These are phyloP conservation scores for Podaxis sp. DNA, from an alignment of 768 basidiomycete genomes.

Conservation along the genomic window DNA sequence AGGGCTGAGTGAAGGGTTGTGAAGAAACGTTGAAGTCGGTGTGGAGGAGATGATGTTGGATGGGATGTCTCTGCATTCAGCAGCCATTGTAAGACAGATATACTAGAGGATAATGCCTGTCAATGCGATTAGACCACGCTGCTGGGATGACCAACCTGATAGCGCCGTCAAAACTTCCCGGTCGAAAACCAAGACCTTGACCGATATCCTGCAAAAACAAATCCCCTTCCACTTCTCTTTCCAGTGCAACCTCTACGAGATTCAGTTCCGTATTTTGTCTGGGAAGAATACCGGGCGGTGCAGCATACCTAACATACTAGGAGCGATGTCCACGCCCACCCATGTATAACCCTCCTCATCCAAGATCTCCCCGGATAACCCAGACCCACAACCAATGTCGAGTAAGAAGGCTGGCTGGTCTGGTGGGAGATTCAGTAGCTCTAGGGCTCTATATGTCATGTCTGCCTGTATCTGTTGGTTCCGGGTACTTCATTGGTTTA, in stretches of 20 bases:
- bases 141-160: constrained; percentile 66
- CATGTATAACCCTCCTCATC: constrained; percentile 93
- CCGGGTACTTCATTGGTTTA: constrained; percentile 62
- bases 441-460: constrained; percentile 95
- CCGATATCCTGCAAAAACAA: constrained; percentile 97
- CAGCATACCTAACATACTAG: constrained; percentile 90
- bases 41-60: constrained; percentile 85
- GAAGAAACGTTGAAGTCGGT: constrained; percentile 85
- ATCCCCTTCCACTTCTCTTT: constrained; percentile 94
- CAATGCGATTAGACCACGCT: not conserved
- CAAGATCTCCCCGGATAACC: constrained; percentile 92
- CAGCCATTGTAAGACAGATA: constrained; percentile 99
- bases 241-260: constrained; percentile 83
- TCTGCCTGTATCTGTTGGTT: constrained; percentile 96
- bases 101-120: constrained; percentile 43
- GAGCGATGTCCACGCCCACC: constrained; percentile 93
- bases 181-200: constrained; percentile 95
- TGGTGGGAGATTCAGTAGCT: constrained; percentile 79
- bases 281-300: not conserved
- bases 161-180: constrained; percentile 96
- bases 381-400: constrained; percentile 98
- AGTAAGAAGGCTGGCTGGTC: constrained; percentile 83
- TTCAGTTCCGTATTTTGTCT: not conserved
- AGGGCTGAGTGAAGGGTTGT: constrained; percentile 87
- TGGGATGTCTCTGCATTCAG: constrained; percentile 94